These are phyloP conservation scores for Diaporthe humulicola DNA, from an alignment of 2,329 filamentous ascomycete genomes.

Conservation along the genomic window DNA sequence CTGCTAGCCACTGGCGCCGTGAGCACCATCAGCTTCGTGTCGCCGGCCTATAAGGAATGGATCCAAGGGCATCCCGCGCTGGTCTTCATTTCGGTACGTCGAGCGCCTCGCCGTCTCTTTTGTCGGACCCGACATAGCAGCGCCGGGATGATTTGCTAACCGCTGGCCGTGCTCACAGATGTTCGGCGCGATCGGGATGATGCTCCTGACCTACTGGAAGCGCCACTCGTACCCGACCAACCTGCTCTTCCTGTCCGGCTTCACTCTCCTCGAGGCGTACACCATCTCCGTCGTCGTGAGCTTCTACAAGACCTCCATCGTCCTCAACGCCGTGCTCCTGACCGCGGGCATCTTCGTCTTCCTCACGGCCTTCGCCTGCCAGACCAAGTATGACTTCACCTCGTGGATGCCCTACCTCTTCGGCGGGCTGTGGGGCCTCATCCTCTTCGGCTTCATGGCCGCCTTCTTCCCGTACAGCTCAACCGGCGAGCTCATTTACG, in stretches of 20 bases:
- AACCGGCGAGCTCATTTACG: conserved; percentile 88
- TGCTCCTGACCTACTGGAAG: conserved; percentile 94
- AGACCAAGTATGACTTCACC: conserved; percentile 98
- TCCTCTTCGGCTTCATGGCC: conserved; percentile 94
- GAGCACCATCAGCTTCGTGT: conserved; percentile 89
- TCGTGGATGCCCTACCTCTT: conserved; percentile 97
- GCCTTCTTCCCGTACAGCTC: conserved; percentile 89
- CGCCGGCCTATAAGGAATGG: conserved; percentile 82
- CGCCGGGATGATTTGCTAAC: conserved; percentile 18
- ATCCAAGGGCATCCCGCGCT: conserved; percentile 87
- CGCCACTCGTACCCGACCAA: conserved; percentile 96
- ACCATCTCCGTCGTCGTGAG: conserved; percentile 92
- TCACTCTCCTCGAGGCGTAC: conserved; percentile 95
- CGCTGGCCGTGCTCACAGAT: conserved; percentile 60
- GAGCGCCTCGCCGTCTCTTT: neutral
- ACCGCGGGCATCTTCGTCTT: conserved; percentile 87
- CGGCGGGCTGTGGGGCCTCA: conserved; percentile 87
- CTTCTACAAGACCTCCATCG: conserved; percentile 86
- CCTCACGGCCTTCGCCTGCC: conserved; percentile 90
- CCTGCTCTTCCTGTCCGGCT: conserved; percentile 89
- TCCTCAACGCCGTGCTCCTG: conserved; percentile 90
- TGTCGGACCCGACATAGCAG: neutral
- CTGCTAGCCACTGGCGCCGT: conserved; percentile 86
- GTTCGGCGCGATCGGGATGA: conserved; percentile 85
- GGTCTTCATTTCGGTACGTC: conserved; percentile 83